phyloP scores from a whole-genome alignment of 352 stramenopile genomes.

The Phytophthora hybrid region DNA sequence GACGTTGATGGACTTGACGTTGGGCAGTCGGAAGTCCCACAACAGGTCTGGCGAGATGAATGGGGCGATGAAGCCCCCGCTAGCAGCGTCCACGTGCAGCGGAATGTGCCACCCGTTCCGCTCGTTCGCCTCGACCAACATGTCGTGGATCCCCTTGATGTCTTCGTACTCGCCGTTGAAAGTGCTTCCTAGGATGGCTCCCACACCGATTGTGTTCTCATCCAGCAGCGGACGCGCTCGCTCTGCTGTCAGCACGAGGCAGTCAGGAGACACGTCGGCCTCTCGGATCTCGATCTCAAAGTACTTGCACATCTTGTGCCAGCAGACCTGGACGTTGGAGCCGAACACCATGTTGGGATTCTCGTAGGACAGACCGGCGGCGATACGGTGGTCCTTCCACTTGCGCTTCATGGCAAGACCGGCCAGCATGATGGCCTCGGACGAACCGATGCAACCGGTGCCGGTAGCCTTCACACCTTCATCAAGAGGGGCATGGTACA shows the following conservation, averaged over 20 bases:
- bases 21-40: constrained; percentile 89
- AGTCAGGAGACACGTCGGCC: constrained; percentile 29
- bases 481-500: constrained; percentile 81
- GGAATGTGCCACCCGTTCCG: constrained; percentile 77
- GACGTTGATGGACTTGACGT: constrained; percentile 93
- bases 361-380: constrained; percentile 19
- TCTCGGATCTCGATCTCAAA: constrained; percentile 34
- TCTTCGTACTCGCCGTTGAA: constrained; percentile 94
- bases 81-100: constrained; percentile 71
- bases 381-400: constrained; percentile 27
- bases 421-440: constrained; percentile 90
- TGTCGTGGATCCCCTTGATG: constrained; percentile 87
- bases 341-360: constrained; percentile 34
- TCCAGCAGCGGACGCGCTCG: constrained; percentile 80
- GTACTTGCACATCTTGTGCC: constrained; percentile 27
- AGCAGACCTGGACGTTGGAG: constrained; percentile 30
- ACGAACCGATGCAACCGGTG: constrained; percentile 90
- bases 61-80: constrained; percentile 83
- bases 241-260: constrained; percentile 81
- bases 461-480: constrained; percentile 61
- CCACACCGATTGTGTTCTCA: constrained; percentile 92
- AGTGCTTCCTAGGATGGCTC: constrained; percentile 88
- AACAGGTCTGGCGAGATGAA: constrained; percentile 85
- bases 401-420: constrained; percentile 85
- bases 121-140: constrained; percentile 79